A percentile compares a stretch with the other conserved stretches of the same genome.
Evolutionary conservation across 2,329 filamentous ascomycete species (phyloP).

Genomic region (Zasmidium angulare): DNA sequence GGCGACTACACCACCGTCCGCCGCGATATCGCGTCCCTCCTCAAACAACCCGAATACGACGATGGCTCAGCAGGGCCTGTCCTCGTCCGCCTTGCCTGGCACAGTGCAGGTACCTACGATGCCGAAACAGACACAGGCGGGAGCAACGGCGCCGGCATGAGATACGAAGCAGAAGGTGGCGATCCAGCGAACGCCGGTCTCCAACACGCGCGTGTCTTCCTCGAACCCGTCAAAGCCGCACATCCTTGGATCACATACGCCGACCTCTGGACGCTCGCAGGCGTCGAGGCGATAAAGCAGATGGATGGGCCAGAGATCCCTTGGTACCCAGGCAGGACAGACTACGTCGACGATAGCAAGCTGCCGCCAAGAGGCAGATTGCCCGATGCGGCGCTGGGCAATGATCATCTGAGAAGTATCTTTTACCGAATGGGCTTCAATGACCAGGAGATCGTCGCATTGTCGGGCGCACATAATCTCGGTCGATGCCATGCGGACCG

Average conservation of each 20-base stretch:
- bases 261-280: constrained; percentile 65
- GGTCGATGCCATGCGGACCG: constrained; percentile 57
- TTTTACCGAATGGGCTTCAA: constrained; percentile 63
- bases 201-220: constrained; percentile 62
- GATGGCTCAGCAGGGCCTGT: constrained; percentile 65
- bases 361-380: constrained; percentile 59
- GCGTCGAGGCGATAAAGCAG: constrained; percentile 57
- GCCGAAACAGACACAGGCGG: constrained; percentile 60
- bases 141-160: constrained; percentile 65
- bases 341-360: constrained; percentile 61
- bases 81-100: constrained; percentile 64
- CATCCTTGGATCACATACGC: constrained; percentile 66
- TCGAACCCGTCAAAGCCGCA: constrained; percentile 60
- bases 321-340: constrained; percentile 61
- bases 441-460: constrained; percentile 60
- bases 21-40: constrained; percentile 40
- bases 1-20: constrained; percentile 49
- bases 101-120: constrained; percentile 65
- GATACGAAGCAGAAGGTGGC: constrained; percentile 63
- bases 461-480: constrained; percentile 58
- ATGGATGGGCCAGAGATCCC: constrained; percentile 60
- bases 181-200: constrained; percentile 66
- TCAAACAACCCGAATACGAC: constrained; percentile 58
- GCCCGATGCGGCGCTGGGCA: constrained; percentile 55
- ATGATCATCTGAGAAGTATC: constrained; percentile 56